A percentile compares a stretch with the other conserved stretches of the same genome.
Conservation (phyloP, 2,329 filamentous ascomycete genomes). For the Pseudocercospora eumusae region DNA sequence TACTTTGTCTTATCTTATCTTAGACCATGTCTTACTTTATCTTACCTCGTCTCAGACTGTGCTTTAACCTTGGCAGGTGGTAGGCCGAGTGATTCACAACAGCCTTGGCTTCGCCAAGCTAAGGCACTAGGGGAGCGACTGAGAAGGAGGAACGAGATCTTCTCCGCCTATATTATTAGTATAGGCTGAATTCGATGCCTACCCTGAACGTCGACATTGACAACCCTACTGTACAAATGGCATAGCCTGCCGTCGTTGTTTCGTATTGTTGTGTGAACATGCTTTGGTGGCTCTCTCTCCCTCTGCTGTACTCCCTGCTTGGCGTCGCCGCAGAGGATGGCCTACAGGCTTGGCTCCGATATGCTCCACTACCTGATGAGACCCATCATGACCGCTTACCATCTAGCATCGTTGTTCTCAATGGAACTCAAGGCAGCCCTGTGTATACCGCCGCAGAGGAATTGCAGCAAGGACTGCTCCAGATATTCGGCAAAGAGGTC, state of each 20-base stretch:
- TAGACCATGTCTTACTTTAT: no score
- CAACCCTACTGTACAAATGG: background rate
- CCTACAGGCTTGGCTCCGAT: slow-evolving; percentile 64
- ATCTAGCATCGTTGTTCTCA: slow-evolving; percentile 56
- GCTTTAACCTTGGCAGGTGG: no score
- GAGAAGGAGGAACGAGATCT: slow-evolving; percentile 9
- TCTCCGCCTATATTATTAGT: background rate
- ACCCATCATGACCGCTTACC: slow-evolving; percentile 57
- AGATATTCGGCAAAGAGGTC: slow-evolving; percentile 55
- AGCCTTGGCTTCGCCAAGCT: no score
- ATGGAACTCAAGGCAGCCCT: slow-evolving; percentile 52
- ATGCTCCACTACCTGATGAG: slow-evolving; percentile 54
- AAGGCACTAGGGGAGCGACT: no score
- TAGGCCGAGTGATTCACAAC: no score
- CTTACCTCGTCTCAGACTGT: no score
- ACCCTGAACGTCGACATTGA: slow-evolving; percentile 1
- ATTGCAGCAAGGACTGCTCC: slow-evolving; percentile 57
- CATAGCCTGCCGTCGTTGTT: background rate
- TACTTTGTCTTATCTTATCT: no score
- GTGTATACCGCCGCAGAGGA: slow-evolving; percentile 59
- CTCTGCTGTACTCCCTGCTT: no score
- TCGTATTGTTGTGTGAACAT: background rate
- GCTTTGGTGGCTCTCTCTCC: slow-evolving; percentile 8
- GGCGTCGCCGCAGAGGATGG: slow-evolving; percentile 60
- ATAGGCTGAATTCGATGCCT: slow-evolving; percentile 5